A percentile compares a stretch with the other conserved stretches of the same genome.
These are phyloP conservation scores for Usnea hakonensis DNA, from an alignment of 495 filamentous ascomycete genomes.

Conservation along the genomic window DNA sequence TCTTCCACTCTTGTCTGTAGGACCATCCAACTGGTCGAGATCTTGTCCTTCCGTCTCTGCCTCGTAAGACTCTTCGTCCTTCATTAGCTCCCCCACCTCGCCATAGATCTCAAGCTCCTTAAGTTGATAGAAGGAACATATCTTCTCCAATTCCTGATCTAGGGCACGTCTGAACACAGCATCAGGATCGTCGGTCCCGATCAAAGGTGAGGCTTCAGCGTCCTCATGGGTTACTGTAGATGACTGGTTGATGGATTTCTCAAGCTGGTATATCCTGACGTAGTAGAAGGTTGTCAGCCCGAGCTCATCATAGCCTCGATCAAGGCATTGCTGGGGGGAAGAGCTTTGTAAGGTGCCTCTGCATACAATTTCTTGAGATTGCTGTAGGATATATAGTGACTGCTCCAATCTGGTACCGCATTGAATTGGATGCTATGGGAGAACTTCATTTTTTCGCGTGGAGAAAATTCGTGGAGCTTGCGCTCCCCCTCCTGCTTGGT, in stretches of 20 bases:
- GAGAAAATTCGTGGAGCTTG: conserved; percentile 22
- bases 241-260: conserved; percentile 61
- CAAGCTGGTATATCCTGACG: conserved; percentile 80
- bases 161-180: conserved; percentile 68
- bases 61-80: conserved; percentile 67
- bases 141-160: conserved; percentile 87
- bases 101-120: conserved; percentile 81
- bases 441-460: conserved; percentile 83
- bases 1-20: conserved; percentile 38
- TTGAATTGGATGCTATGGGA: conserved; percentile 99
- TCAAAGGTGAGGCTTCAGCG: conserved; percentile 75
- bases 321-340: not conserved
- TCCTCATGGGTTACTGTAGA: conserved; percentile 44
- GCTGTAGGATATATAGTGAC: conserved; percentile 93
- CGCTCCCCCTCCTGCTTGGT: conserved; percentile 15
- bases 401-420: conserved; percentile 97
- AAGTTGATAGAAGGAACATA: conserved; percentile 76
- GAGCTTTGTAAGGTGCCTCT: not conserved
- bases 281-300: conserved; percentile 25
- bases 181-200: conserved; percentile 63
- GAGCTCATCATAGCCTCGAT: not conserved
- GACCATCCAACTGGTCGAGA: conserved; percentile 46
- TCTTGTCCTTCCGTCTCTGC: conserved; percentile 52
- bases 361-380: conserved; percentile 97
- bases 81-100: conserved; percentile 67